phyloP scores from a whole-genome alignment of 2,329 filamentous ascomycete species.

The Ceratocystiopsis sp. region DNA sequence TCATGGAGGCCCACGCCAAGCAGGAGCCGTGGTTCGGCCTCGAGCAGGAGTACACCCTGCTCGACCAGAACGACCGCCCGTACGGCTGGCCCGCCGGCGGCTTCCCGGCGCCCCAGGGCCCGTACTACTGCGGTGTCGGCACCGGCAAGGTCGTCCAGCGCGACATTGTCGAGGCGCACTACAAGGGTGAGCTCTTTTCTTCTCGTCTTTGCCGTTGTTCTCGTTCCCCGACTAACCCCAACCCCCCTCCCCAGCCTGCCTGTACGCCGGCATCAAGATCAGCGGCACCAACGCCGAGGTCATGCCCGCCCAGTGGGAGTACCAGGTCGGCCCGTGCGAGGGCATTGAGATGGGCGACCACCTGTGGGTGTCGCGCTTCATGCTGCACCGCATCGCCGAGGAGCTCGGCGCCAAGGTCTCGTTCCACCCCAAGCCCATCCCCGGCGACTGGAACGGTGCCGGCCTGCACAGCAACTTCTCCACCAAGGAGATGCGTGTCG shows the following conservation, averaged over 20 bases:
- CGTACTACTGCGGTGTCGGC: slow-evolving; percentile 97
- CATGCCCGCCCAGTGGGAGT: slow-evolving; percentile 34
- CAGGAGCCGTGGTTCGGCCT: slow-evolving; percentile 95
- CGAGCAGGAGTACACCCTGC: slow-evolving; percentile 92
- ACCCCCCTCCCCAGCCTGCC: slow-evolving; percentile 26
- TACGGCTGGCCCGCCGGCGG: slow-evolving; percentile 83
- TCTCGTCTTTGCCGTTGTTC: background rate
- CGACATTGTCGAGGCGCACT: slow-evolving; percentile 87
- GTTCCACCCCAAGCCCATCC: slow-evolving; percentile 87
- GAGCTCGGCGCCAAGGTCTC: slow-evolving; percentile 95
- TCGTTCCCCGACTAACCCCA: background rate
- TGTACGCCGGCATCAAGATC: slow-evolving; percentile 84
- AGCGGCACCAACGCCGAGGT: slow-evolving; percentile 98
- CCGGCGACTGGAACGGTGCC: slow-evolving; percentile 80
- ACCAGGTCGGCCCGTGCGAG: slow-evolving; percentile 12
- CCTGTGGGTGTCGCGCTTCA: slow-evolving; percentile 84
- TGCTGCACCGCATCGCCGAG: slow-evolving; percentile 64
- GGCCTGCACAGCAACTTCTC: slow-evolving; percentile 76
- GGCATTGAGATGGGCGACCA: slow-evolving; percentile 58
- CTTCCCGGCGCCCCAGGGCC: slow-evolving; percentile 82
- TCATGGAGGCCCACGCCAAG: slow-evolving; percentile 73
- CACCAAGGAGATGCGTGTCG: slow-evolving; percentile 69
- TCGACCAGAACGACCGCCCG: slow-evolving; percentile 71
- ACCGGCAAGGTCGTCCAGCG: slow-evolving; percentile 94
- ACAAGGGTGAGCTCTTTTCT: slow-evolving; percentile 19